phyloP scores from a whole-genome alignment of 495 filamentous ascomycete genomes.

The Amorphotheca resinae region DNA sequence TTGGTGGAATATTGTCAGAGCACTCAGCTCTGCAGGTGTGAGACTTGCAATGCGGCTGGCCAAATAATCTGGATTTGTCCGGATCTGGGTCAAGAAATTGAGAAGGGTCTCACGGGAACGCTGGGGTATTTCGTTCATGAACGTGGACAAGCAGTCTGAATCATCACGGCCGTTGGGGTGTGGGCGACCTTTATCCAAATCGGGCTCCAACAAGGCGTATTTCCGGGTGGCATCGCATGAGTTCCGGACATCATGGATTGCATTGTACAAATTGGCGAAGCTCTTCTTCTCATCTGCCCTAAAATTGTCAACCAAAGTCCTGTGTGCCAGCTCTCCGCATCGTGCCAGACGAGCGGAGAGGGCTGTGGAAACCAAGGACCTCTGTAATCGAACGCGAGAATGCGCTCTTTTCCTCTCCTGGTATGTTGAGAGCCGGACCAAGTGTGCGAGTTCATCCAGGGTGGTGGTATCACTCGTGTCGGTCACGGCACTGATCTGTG shows the following conservation, averaged over 20 bases:
- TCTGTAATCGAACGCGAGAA: constrained; percentile 51
- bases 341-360: constrained; percentile 69
- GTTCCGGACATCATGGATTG: constrained; percentile 76
- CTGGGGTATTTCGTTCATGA: constrained; percentile 68
- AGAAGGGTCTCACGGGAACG: constrained; percentile 63
- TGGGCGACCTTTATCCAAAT: constrained; percentile 43
- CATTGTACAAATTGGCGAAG: constrained; percentile 79
- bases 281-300: constrained; percentile 79
- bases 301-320: constrained; percentile 77
- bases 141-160: constrained; percentile 46
- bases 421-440: constrained; percentile 58
- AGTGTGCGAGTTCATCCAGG: constrained; percentile 56
- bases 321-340: constrained; percentile 64
- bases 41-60: constrained; percentile 65
- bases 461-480: constrained; percentile 43
- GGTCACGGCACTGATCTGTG: constrained; percentile 25
- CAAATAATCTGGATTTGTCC: constrained; percentile 77
- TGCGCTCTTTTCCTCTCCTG: constrained; percentile 60
- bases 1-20: constrained; percentile 62
- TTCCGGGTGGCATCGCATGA: constrained; percentile 63
- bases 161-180: constrained; percentile 27
- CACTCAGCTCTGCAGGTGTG: constrained; percentile 57
- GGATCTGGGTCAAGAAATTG: constrained; percentile 66
- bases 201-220: constrained; percentile 56
- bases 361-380: constrained; percentile 58